Evolutionary conservation across 176 grass and related monocot genomes (phyloP).

Genomic region (Stipa capillata): DNA sequence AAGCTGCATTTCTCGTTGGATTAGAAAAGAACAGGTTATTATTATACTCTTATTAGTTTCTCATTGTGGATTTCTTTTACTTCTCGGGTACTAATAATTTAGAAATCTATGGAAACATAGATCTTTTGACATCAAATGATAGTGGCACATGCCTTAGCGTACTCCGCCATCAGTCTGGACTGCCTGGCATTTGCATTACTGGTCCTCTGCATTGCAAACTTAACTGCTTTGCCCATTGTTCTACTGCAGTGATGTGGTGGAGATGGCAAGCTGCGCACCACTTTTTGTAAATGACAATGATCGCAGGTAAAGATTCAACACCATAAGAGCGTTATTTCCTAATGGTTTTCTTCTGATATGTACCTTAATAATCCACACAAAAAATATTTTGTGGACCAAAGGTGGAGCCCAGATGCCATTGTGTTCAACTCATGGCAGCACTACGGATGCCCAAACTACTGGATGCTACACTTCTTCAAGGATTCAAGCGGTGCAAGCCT

Average conservation of each 20-base stretch:
- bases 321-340: not conserved
- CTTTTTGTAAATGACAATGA: constrained; percentile 86
- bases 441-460: constrained; percentile 91
- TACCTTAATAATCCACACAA: not conserved
- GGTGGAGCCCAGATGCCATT: constrained; percentile 84
- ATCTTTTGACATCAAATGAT: not conserved
- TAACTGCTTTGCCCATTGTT: constrained; percentile 17
- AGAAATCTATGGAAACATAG: not conserved
- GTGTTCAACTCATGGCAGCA: constrained; percentile 81
- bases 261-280: constrained; percentile 87
- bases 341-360: not conserved
- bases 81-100: not conserved
- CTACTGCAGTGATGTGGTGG: constrained; percentile 65
- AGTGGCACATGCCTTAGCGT: not conserved
- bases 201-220: not conserved
- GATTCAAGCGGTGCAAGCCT: constrained; percentile 61
- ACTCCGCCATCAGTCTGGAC: not conserved
- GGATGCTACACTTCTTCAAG: constrained; percentile 84
- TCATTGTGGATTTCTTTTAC: not conserved
- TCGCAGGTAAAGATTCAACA: constrained; percentile 36
- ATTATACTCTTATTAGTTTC: not conserved
- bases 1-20: constrained; percentile 90
- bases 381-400: not conserved
- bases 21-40: constrained; percentile 82
- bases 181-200: not conserved